Percentiles rank a stretch among this genome's conserved stretches.
Evolutionary conservation across 768 basidiomycete genomes (phyloP).

Genomic region (Mycena maculata): DNA sequence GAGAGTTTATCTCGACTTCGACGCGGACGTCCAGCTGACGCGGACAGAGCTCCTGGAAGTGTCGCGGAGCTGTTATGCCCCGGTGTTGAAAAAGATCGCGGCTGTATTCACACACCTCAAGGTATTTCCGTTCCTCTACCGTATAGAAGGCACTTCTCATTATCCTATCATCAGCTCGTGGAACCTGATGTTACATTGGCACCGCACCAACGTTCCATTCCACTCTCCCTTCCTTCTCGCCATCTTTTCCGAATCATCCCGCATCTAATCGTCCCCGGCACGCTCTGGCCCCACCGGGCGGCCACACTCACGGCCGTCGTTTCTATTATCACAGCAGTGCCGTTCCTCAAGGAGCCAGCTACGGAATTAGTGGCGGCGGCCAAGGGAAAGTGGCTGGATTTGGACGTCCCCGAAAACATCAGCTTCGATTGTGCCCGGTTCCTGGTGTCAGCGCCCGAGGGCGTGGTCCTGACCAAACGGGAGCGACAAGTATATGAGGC

Average conservation of each 20-base stretch:
- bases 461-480: conserved; percentile 35
- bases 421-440: conserved; percentile 42
- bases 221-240: conserved; percentile 35
- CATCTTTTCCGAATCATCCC: conserved; percentile 42
- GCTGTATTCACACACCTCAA: conserved; percentile 43
- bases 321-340: conserved; percentile 39
- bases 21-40: conserved; percentile 41
- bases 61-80: conserved; percentile 40
- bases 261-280: conserved; percentile 43
- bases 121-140: conserved; percentile 15
- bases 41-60: conserved; percentile 44
- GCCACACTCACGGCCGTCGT: conserved; percentile 41
- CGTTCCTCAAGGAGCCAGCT: conserved; percentile 40
- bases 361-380: conserved; percentile 29
- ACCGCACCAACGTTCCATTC: conserved; percentile 39
- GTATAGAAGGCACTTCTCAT: neutral
- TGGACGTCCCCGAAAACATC: conserved; percentile 42
- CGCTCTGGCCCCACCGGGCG: conserved; percentile 40
- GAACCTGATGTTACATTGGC: conserved; percentile 36
- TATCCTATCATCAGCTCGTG: conserved; percentile 30
- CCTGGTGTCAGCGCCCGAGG: conserved; percentile 32
- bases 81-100: conserved; percentile 41
- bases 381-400: conserved; percentile 42
- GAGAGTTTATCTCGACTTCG: conserved; percentile 44
- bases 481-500: conserved; percentile 36